A percentile compares a stretch with the other conserved stretches of the same genome.
Evolutionary conservation across 805 yeast species (phyloP).

Genomic region (Metschnikowia proteae): DNA sequence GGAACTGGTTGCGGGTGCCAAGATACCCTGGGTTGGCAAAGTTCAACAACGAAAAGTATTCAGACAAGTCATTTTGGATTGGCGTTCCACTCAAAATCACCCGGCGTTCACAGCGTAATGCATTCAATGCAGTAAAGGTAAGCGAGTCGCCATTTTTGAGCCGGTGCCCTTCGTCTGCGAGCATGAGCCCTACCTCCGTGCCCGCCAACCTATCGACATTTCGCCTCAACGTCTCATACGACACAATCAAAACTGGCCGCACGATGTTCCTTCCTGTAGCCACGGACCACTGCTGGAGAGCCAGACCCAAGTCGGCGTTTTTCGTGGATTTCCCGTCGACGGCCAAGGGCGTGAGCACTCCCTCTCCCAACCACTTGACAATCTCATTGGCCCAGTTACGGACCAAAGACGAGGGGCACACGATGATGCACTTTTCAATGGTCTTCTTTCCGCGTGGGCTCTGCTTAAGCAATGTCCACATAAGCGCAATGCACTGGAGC

Average conservation of each 20-base stretch:
- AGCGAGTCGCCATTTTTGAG: slow-evolving; percentile 75
- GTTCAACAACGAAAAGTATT: slow-evolving; percentile 82
- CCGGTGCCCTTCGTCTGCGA: slow-evolving; percentile 46
- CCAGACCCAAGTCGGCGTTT: slow-evolving; percentile 60
- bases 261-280: slow-evolving; percentile 87
- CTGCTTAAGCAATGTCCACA: slow-evolving; percentile 91
- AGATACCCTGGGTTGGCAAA: slow-evolving; percentile 93
- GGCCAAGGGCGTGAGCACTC: slow-evolving; percentile 82
- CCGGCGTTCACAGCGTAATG: slow-evolving; percentile 80
- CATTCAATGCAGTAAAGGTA: slow-evolving; percentile 81
- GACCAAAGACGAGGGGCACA: slow-evolving; percentile 92
- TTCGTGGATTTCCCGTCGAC: slow-evolving; percentile 87
- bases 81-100: slow-evolving; percentile 96
- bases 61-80: slow-evolving; percentile 91
- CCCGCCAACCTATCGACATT: slow-evolving; percentile 72
- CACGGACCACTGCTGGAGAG: slow-evolving; percentile 77
- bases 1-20: slow-evolving; percentile 79
- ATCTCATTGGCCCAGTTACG: slow-evolving; percentile 97
- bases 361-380: slow-evolving; percentile 91
- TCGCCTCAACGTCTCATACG: slow-evolving; percentile 88
- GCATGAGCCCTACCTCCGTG: slow-evolving; percentile 78
- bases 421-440: slow-evolving; percentile 86
- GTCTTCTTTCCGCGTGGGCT: slow-evolving; percentile 82
- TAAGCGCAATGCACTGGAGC: slow-evolving; percentile 77
- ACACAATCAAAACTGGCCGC: slow-evolving; percentile 87